These are phyloP conservation scores for Corylus americana DNA, from an alignment of 306 rosid genomes.

Conservation along the genomic window DNA sequence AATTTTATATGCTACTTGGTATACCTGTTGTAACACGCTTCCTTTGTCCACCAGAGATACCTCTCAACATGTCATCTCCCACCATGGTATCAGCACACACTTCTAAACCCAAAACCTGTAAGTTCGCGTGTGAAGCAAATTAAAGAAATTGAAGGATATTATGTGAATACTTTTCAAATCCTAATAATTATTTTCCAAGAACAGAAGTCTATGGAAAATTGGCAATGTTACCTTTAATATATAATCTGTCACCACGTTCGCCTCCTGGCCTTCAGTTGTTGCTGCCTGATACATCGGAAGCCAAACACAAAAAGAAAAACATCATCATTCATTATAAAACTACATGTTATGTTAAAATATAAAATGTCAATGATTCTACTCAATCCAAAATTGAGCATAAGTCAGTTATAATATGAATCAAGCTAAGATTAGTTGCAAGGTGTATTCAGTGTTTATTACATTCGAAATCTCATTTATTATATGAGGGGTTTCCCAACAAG, in stretches of 20 bases:
- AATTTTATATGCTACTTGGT: background rate
- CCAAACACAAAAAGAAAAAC: conserved; percentile 17
- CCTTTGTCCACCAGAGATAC: conserved; percentile 59
- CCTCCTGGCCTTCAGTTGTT: conserved; percentile 71
- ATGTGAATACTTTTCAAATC: background rate
- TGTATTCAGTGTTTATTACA: background rate
- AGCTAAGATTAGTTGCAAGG: background rate
- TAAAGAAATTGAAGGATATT: background rate
- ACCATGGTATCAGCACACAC: conserved; percentile 55
- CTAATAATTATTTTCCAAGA: background rate
- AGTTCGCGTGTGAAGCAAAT: background rate
- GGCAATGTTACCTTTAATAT: conserved; percentile 59
- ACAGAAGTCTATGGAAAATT: conserved; percentile 3
- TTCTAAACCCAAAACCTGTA: conserved; percentile 48
- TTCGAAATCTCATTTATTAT: background rate
- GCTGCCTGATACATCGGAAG: conserved; percentile 51
- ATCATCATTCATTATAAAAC: conserved; percentile 6
- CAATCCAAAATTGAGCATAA: background rate
- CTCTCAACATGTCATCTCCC: conserved; percentile 53
- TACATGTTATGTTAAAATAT: background rate
- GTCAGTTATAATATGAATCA: background rate
- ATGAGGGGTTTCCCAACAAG: background rate
- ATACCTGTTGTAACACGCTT: conserved; percentile 57
- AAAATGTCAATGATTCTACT: background rate
- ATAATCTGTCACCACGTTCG: conserved; percentile 71